Evolutionary conservation across 768 basidiomycete genomes (phyloP), one percentile per base, ranked within the genome.

Genomic region (Rhodotorula kratochvilovae): DNA sequence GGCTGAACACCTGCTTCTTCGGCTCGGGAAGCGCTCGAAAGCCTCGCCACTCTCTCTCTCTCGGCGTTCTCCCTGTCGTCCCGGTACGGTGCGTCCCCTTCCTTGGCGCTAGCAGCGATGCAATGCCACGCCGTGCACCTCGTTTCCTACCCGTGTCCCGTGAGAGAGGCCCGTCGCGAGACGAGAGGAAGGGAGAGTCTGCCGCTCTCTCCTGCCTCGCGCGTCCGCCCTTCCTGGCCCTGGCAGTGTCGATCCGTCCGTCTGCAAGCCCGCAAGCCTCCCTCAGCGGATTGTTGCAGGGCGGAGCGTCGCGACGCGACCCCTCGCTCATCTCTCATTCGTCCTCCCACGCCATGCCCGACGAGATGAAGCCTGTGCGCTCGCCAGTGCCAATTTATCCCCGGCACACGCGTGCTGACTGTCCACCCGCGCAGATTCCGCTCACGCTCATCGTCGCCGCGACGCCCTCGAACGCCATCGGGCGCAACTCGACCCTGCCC

Each of bases 361-460:
- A 25, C 68, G 62, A 48, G 39, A 72, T 72, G 71, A 63, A 56
- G 36, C 66, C 66, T 12, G 71, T 72, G 43, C 35, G 69, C 42
- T 0, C 33, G 7, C 43, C 15, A 17, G 42, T 15, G 3, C 4
- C 3, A 13, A 13, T 10, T 11, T n/a, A 29, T 10, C 12, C 21
- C 1, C 42, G 16, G 17, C 19, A 17, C 2, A 8, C 13, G 5
- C 19, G 1, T 15, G 12, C 42, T n/a, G 42, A 63, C 54, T 19
- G 0, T 10, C 16, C 5, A 1, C 29, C 31, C 6, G 13, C 8
- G 21, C 64, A 75, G 73, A 16, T 68, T 19, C 51, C 77, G 0
- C 60, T 95, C 73, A 94, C 93, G 61, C 85, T 97, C 83, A 89
- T 99, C 78, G 92, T 98, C 74, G 94, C 94, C 12, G 93, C 94